phyloP scores from a whole-genome alignment of 2,329 filamentous ascomycete genomes.

The Penicillium corylophilum region DNA sequence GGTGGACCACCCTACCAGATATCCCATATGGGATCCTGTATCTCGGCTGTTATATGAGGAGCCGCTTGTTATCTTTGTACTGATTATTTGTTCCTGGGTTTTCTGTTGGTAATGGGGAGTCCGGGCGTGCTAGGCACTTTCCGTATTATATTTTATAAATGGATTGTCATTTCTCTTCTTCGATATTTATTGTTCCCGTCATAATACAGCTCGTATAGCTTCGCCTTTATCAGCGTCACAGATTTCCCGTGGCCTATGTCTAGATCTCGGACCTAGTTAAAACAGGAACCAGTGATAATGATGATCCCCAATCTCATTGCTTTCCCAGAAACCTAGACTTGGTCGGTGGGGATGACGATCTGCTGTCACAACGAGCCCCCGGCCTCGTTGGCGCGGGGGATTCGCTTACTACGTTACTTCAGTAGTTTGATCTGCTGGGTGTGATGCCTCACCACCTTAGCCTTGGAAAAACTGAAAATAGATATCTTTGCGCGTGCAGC shows the following conservation, averaged over 20 bases:
- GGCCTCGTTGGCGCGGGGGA: constrained; percentile 5
- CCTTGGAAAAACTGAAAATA: neutral
- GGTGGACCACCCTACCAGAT: constrained; percentile 4
- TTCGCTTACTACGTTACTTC: neutral
- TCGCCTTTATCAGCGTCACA: too few relatives aligned
- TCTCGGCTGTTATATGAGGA: constrained; percentile 16
- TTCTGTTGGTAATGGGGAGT: constrained; percentile 15
- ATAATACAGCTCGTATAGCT: too few relatives aligned
- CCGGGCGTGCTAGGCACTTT: constrained; percentile 18
- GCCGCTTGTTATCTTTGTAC: constrained; percentile 12
- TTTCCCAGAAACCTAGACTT: neutral
- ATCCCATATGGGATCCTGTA: constrained; percentile 17
- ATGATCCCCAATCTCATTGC: neutral
- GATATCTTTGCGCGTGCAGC: neutral
- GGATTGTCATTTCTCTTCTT: neutral
- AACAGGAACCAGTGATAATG: neutral
- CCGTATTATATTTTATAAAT: constrained; percentile 5
- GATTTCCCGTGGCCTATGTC: too few relatives aligned
- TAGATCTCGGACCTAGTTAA: neutral
- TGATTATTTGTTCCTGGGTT: constrained; percentile 7
- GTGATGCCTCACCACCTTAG: constrained; percentile 2
- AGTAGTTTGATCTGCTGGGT: neutral
- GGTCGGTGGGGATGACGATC: neutral
- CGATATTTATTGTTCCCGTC: too few relatives aligned
- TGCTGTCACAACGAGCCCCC: neutral